A percentile compares a stretch with the other conserved stretches of the same genome.
Conservation (phyloP, 805 yeast species). For the Candida ovalis region DNA sequence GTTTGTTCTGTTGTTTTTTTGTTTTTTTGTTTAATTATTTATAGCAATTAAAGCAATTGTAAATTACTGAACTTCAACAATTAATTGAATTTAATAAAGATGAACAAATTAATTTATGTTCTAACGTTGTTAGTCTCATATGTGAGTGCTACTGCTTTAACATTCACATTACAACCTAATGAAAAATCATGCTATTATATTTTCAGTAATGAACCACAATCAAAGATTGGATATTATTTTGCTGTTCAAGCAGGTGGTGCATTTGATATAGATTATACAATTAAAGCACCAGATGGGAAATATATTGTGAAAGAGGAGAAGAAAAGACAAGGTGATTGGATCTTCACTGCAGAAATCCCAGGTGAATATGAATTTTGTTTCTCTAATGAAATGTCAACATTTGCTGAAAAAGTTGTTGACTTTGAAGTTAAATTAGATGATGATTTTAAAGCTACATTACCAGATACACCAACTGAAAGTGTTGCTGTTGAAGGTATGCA, state of each 20-base stretch:
- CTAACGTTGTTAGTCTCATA: slow-evolving; percentile 8
- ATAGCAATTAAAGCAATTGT: no score
- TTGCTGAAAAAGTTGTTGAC: slow-evolving; percentile 79
- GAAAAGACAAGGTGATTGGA: slow-evolving; percentile 77
- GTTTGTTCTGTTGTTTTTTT: no score
- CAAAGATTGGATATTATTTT: slow-evolving; percentile 70
- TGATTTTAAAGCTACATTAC: slow-evolving; percentile 60
- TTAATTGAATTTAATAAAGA: not conserved
- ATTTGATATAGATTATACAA: slow-evolving; percentile 71
- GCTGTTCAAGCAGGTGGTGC: slow-evolving; percentile 81
- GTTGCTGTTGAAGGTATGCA: slow-evolving; percentile 55
- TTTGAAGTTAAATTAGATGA: slow-evolving; percentile 64
- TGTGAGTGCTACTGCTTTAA: slow-evolving; percentile 53
- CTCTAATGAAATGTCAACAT: slow-evolving; percentile 74
- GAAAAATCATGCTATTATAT: slow-evolving; percentile 71
- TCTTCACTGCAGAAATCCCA: slow-evolving; percentile 54
- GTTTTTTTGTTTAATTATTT: no score
- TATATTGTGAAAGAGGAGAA: slow-evolving; percentile 51
- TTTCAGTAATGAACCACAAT: slow-evolving; percentile 54
- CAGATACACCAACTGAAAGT: slow-evolving; percentile 52
- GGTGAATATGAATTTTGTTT: slow-evolving; percentile 93
- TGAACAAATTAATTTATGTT: slow-evolving; percentile 10
- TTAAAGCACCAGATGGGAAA: slow-evolving; percentile 55
- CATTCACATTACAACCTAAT: slow-evolving; percentile 71
- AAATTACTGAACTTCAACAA: no score